These are phyloP conservation scores for Boletus smithii DNA, from an alignment of 1,284 basidiomycete species.

Conservation along the genomic window DNA sequence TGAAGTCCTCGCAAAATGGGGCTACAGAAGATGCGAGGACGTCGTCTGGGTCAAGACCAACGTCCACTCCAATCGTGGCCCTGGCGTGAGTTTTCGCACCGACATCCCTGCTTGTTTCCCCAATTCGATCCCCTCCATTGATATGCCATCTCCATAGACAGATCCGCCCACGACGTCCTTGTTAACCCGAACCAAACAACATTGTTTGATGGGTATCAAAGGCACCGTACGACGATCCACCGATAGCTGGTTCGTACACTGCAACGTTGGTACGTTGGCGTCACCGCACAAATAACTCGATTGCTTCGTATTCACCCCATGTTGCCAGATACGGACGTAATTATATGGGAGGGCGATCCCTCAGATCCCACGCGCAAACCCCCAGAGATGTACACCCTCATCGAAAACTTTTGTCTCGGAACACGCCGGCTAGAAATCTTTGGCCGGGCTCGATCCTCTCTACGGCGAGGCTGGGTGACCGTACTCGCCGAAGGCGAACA, in stretches of 20 bases:
- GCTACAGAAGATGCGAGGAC: slow-evolving; percentile 93
- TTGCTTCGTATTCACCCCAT: slow-evolving; percentile 2
- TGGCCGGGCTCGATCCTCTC: slow-evolving; percentile 64
- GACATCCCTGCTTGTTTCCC: background rate
- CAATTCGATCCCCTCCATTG: slow-evolving; percentile 8
- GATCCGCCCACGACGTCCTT: slow-evolving; percentile 81
- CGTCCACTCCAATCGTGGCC: slow-evolving; percentile 60
- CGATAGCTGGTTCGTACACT: slow-evolving; percentile 95
- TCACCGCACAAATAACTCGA: background rate
- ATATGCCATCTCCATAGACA: slow-evolving; percentile 43
- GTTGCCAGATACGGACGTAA: slow-evolving; percentile 86
- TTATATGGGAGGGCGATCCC: slow-evolving; percentile 89
- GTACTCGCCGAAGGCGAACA: slow-evolving; percentile 67
- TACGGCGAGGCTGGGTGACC: slow-evolving; percentile 92
- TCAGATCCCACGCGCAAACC: slow-evolving; percentile 82
- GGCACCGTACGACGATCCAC: slow-evolving; percentile 93
- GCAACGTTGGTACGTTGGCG: slow-evolving; percentile 74
- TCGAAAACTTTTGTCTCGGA: slow-evolving; percentile 98
- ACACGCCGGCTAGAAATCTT: slow-evolving; percentile 90
- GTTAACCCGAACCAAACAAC: slow-evolving; percentile 87
- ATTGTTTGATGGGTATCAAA: slow-evolving; percentile 98
- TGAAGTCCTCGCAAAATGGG: slow-evolving; percentile 91
- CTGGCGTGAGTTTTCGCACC: slow-evolving; percentile 54
- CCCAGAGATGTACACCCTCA: slow-evolving; percentile 90
- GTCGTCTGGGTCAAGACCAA: slow-evolving; percentile 98